Base-by-base conservation (phyloP, 2,329 filamentous ascomycete genomes). In the Scytalidium sp. region DNA sequence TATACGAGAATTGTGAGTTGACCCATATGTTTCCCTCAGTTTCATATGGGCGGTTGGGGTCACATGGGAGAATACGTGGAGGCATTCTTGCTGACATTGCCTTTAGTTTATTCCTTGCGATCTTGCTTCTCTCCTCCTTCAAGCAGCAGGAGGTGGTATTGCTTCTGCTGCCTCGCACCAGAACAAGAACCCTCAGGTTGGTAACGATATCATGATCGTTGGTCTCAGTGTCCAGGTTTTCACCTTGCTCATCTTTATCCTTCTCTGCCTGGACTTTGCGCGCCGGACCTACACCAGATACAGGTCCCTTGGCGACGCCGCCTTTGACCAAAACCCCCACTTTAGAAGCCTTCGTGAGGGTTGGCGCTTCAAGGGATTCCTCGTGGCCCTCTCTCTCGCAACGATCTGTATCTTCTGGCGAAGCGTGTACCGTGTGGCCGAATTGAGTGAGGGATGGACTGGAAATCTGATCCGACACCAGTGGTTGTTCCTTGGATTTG, bases 331-430 rank as follows among this genome's bases (percentile, higher is more conserved):
- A 54, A 64, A 69, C 53, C 66, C 68, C 7, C 57, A 56, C 8
- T 57, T 69, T 13, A 62, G 61, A 23, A 59, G 59, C 8, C 63
- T 77, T 36, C 71, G 76, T 25, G 51, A 62, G 39, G 73, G 72
- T 13, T 58, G 57, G 42, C 60, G 64, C 20, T 84, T 85, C 68
- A 70, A 70, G 48, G 70, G 70, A 11, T 86, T 85, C 64, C 64
- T 83, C 4, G 60, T 58, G n/a, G 79, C 77, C 10, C 70, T 87
- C 17, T 63, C 69, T 1, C 63, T 85, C 2, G 75, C 82, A 2
- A 84, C 83, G n/a, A 46, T 86, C 11, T 77, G 75, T 57, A 82
- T 89, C 59, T 79, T 88, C 53, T 79, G 80, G 59, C 74, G 86
- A 8, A 83, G 78, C 55, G 77, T 83, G 40, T 89, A 83, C 66